phyloP scores from a whole-genome alignment of 257 asterid species.

The Misopates orontium region DNA sequence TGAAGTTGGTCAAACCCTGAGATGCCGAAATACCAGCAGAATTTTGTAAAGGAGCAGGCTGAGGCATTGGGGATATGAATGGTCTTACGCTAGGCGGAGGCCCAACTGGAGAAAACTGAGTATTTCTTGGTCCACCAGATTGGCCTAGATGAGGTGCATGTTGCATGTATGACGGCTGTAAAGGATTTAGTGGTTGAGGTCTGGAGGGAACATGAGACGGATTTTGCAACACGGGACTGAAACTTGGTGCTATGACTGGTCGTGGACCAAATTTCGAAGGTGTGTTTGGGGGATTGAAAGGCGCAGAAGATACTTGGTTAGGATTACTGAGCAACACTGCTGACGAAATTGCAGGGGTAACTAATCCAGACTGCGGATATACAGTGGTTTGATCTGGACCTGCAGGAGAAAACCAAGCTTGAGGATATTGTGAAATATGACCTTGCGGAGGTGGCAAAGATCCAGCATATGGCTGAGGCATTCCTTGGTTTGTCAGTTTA shows the following conservation, averaged over 20 bases:
- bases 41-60: constrained; percentile 27
- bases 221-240: constrained; percentile 50
- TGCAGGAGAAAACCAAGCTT: constrained; percentile 54
- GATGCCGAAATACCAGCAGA: constrained; percentile 35
- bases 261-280: constrained; percentile 53
- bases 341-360: constrained; percentile 34
- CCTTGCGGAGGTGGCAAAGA: constrained; percentile 46
- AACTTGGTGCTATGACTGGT: constrained; percentile 45
- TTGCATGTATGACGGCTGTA: constrained; percentile 45
- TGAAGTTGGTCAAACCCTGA: constrained; percentile 37
- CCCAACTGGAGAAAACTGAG: constrained; percentile 36
- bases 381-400: constrained; percentile 44
- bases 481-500: constrained; percentile 43
- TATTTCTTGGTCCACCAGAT: constrained; percentile 50
- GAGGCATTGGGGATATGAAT: constrained; percentile 37
- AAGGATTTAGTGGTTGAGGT: constrained; percentile 38
- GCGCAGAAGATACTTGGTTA: constrained; percentile 38
- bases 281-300: constrained; percentile 39
- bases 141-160: constrained; percentile 43
- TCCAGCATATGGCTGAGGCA: constrained; percentile 41
- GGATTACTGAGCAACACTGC: constrained; percentile 39
- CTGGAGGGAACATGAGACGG: constrained; percentile 38
- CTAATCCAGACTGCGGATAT: constrained; percentile 37
- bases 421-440: constrained; percentile 53
- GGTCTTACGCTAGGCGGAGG: constrained; percentile 40